Percentiles rank a stretch among this genome's conserved stretches.
These are phyloP conservation scores for Fusarium sp. DNA, from an alignment of 2,329 filamentous ascomycete species.

Conservation along the genomic window DNA sequence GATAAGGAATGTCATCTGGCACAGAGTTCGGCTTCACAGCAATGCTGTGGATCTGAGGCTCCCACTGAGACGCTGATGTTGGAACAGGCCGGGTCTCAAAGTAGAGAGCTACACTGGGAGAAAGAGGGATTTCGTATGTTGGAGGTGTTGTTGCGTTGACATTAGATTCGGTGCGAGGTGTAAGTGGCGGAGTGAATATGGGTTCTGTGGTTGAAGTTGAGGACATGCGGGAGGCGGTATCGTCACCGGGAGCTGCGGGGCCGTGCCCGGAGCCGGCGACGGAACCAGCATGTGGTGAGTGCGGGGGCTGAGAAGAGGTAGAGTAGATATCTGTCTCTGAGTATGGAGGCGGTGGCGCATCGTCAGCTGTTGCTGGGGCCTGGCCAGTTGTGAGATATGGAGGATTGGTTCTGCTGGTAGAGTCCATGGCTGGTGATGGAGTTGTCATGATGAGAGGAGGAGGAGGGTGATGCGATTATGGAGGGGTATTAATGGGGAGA, in stretches of 20 bases:
- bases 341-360: conserved; percentile 65
- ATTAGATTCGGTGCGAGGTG: conserved; percentile 50
- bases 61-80: conserved; percentile 30
- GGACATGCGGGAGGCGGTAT: conserved; percentile 50
- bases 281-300: conserved; percentile 28
- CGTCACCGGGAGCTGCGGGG: conserved; percentile 47
- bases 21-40: conserved; percentile 48
- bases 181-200: conserved; percentile 63
- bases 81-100: conserved; percentile 57
- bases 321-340: conserved; percentile 67
- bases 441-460: conserved; percentile 25
- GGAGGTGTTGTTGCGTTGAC: conserved; percentile 4
- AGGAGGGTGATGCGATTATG: background rate
- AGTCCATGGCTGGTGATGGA: conserved; percentile 27
- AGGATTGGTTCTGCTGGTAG: conserved; percentile 8
- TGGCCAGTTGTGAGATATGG: conserved; percentile 24
- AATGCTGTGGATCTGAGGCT: conserved; percentile 49
- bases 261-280: conserved; percentile 38
- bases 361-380: conserved; percentile 34
- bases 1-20: conserved; percentile 58
- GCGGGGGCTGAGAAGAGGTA: conserved; percentile 47
- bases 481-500: background rate
- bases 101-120: conserved; percentile 48
- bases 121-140: conserved; percentile 34
- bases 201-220: conserved; percentile 56